These are phyloP conservation scores for Populus trichocarpa DNA, from an alignment of 441 rosid species.

Conservation along the genomic window DNA sequence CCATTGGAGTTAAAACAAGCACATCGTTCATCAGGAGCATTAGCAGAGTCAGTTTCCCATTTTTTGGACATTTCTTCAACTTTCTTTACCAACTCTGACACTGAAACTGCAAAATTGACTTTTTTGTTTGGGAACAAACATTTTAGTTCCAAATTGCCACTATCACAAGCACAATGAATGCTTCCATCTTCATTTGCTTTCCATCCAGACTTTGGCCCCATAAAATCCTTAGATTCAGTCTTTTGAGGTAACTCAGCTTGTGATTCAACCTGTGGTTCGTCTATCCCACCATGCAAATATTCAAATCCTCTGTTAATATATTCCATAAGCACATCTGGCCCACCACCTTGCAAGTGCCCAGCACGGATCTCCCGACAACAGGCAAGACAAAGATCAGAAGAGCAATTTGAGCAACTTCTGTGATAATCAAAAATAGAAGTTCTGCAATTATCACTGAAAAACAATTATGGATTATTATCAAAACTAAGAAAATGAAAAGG, in stretches of 20 bases:
- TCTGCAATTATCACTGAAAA: constrained; percentile 63
- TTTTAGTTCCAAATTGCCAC: constrained; percentile 40
- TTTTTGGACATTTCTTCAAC: constrained; percentile 42
- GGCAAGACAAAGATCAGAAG: constrained; percentile 63
- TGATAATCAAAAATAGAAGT: constrained; percentile 76
- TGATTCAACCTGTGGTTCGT: background rate
- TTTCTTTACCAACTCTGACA: constrained; percentile 47
- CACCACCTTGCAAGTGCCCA: constrained; percentile 48
- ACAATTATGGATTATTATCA: background rate
- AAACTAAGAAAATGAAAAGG: background rate
- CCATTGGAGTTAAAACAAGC: constrained; percentile 40
- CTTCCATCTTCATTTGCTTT: constrained; percentile 53
- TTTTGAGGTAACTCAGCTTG: background rate
- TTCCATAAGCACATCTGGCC: constrained; percentile 33
- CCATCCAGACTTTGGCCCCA: constrained; percentile 36
- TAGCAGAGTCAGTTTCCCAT: constrained; percentile 16
- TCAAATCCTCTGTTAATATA: constrained; percentile 28
- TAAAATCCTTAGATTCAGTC: constrained; percentile 15
- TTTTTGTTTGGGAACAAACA: constrained; percentile 37
- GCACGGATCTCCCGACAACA: constrained; percentile 83
- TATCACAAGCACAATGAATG: constrained; percentile 67
- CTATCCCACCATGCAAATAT: constrained; percentile 57
- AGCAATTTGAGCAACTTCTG: constrained; percentile 70
- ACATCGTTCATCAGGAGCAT: constrained; percentile 30
- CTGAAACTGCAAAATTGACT: constrained; percentile 11